Percentiles rank a stretch among this genome's conserved stretches.
phyloP scores from a whole-genome alignment of 495 filamentous ascomycete genomes.

The Neurospora sp. region DNA sequence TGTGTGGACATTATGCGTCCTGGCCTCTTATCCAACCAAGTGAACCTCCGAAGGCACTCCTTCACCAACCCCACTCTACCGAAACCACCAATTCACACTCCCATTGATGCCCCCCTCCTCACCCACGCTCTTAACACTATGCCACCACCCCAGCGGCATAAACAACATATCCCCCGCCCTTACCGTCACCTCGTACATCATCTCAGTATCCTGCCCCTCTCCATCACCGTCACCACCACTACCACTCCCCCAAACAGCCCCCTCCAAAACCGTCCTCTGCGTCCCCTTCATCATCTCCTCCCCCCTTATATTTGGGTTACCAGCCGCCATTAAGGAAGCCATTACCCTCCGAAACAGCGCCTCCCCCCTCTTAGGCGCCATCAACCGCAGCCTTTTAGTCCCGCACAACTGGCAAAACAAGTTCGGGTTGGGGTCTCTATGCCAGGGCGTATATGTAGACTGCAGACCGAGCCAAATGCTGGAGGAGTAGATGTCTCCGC shows the following conservation, averaged over 20 bases:
- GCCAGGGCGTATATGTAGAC: constrained; percentile 80
- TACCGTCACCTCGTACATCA: constrained; percentile 42
- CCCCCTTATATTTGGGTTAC: constrained; percentile 53
- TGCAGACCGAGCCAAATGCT: constrained; percentile 83
- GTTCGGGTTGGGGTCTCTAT: constrained; percentile 91
- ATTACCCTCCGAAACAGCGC: constrained; percentile 50
- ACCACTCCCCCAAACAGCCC: constrained; percentile 54
- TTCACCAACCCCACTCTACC: constrained; percentile 10
- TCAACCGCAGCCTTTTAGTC: constrained; percentile 61
- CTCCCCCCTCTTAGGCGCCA: constrained; percentile 50
- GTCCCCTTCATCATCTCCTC: constrained; percentile 87
- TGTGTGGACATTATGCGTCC: too few relatives aligned
- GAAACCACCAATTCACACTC: constrained; percentile 91
- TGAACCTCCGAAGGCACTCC: background rate
- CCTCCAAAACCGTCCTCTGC: constrained; percentile 56
- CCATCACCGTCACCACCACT: background rate
- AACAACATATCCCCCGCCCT: constrained; percentile 65
- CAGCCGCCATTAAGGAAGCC: constrained; percentile 31
- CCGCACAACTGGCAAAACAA: constrained; percentile 78
- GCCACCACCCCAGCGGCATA: constrained; percentile 94
- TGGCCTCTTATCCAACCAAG: background rate
- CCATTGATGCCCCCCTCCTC: constrained; percentile 22
- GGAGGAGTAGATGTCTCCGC: constrained; percentile 69
- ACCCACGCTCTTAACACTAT: constrained; percentile 66
- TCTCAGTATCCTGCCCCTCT: constrained; percentile 4